Evolutionary conservation across 345 rosid species (phyloP).

Genomic region (Noccaea bulbosa): DNA sequence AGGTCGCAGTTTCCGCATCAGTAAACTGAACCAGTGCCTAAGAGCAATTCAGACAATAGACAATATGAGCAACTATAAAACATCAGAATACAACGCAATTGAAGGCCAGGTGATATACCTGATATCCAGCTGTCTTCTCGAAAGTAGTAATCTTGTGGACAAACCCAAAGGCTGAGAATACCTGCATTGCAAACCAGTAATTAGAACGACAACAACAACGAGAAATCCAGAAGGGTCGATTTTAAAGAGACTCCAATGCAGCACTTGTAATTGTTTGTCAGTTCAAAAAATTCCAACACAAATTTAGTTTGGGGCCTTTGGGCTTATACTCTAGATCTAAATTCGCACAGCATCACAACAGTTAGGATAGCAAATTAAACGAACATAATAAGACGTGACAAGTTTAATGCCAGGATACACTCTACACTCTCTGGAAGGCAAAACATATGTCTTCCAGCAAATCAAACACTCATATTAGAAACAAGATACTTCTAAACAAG

Average conservation of each 20-base stretch:
- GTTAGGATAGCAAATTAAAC: conserved; percentile 11
- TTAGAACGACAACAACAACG: conserved; percentile 32
- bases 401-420: not conserved
- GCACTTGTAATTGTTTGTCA: conserved; percentile 1
- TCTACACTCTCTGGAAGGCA: conserved; percentile 27
- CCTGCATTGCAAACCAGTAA: conserved; percentile 62
- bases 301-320: not conserved
- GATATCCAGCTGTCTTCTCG: conserved; percentile 98
- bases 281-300: conserved; percentile 15
- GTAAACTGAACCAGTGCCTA: conserved; percentile 99
- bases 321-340: not conserved
- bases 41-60: conserved; percentile 32
- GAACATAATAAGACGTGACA: conserved; percentile 15
- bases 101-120: conserved; percentile 51
- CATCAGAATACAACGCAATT: conserved; percentile 8
- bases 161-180: conserved; percentile 98
- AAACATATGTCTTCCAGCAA: conserved; percentile 1
- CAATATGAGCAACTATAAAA: conserved; percentile 25
- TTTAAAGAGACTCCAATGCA: conserved; percentile 4
- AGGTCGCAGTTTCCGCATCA: conserved; percentile 85
- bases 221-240: conserved; percentile 2
- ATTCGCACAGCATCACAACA: not conserved
- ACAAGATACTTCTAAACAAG: not conserved
- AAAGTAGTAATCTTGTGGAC: conserved; percentile 98
- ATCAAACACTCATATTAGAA: conserved; percentile 15